Evolutionary conservation across 2,329 filamentous ascomycete species (phyloP), one percentile per base, ranked within the genome.

Genomic region (Colletotrichum acutatum): DNA sequence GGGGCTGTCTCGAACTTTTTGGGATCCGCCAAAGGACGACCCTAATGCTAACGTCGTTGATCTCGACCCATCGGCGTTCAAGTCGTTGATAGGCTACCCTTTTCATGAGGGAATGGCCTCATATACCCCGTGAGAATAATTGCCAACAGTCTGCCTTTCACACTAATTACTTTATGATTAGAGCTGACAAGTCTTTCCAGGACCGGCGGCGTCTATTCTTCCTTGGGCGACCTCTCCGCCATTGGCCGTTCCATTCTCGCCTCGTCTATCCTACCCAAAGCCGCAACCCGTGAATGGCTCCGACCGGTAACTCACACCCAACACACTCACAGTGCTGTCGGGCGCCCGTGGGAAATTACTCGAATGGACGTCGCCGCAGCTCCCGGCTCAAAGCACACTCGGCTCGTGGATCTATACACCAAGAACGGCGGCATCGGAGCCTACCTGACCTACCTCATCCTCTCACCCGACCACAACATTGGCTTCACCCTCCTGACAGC

Each of bases 401-500:
- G 78, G 1, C 68, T 78, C 1, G 76, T 79, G 1, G 80, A 81
- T 63, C 75, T 80, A 0, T 81, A 77, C 57, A 74, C 75, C 37
- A 78, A 78, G 66, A 54, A 72, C n/a, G 77, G 77, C 34, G 77
- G 73, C 5, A 79, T 80, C 28, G 76, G 75, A 5, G 78, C 77
- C 16, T 80, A 82, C 54, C 49, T 70, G 0, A 72, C 76, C 0
- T 66, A 79, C 1, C 46, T 80, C 0, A 78, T 77, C 19, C 61
- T 76, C 2, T 63, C 71, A 46, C 79, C 54, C 30, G 79, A 67
- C 68, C 80, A 71, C 74, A 75, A 52, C 73, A 73, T 69, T 54
- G 79, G 68, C 5, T 80, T 78, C 61, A 76, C 77, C 8, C 53
- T 82, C 9, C 46, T 82, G 19, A 56, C 78, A 2, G 79, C 78